Base-by-base conservation (phyloP, 2,329 filamentous ascomycete genomes). In the Sclerotinia nivalis region DNA sequence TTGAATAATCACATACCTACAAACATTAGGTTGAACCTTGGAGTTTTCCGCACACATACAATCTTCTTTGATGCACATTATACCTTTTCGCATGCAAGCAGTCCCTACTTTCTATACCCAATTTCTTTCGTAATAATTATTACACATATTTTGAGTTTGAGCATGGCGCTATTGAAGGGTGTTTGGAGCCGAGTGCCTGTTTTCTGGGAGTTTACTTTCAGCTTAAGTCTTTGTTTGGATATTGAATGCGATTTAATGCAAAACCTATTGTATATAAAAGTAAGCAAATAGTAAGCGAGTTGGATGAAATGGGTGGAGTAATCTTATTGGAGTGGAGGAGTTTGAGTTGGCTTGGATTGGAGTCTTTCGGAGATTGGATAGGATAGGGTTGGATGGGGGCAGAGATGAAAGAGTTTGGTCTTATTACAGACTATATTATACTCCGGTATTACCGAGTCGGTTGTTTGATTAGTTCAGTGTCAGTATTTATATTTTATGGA, bases 1-100 rank as follows among this genome's bases (percentile, higher is more conserved):
- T 64, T 50, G 47, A 47, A 69, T 66, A 66, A 66, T 58, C 40
- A 61, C 25, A 61, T 61, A 47, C 59, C 37, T 47, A 61, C 43
- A 47, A 10, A 31, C 25, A 22, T 31, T 47, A 15, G 28, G 64
- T 66, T 56, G 50, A 58, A 20, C 20, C 31, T 52, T 28, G 31
- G 22, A 31, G 45, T 31, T 56, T 55, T 45, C 37, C 15, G n/a
- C 37, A 15, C 64, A 56, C n/a, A 31, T 66, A 55, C 25, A 43
- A 13, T 37, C 37, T 58, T 66, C 20, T 56, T n/a, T 10, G 28
- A 56, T 28, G n/a, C 37, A 56, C 25, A 55, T 31, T 45, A 31
- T 43, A 31, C 22, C 34, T 45, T 45, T 45, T 43, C 18, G 2
- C 37, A 43, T 43, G 20, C 64, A 66, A 58, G 37, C 37, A 45